Conservation (phyloP, 1,284 basidiomycete genomes). For the Melanopsichium pennsylvanicum region DNA sequence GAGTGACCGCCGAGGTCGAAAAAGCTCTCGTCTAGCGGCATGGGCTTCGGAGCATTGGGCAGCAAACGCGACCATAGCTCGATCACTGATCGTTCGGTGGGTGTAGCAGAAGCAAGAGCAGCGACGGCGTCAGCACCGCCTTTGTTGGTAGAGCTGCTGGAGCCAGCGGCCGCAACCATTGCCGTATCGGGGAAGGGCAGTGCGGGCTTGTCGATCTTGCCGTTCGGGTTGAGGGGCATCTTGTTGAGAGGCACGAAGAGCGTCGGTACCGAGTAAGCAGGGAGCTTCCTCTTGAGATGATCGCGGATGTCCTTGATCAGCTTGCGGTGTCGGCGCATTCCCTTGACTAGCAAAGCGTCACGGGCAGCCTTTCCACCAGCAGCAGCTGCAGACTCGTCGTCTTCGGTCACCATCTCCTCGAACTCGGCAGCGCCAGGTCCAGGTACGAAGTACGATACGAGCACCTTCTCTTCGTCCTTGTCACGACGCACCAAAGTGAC, state of each 20-base stretch:
- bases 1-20: constrained; percentile 99
- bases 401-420: constrained; percentile 72
- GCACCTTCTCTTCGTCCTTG: constrained; percentile 99
- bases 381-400: constrained; percentile 65
- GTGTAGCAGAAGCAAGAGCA: constrained; percentile 66
- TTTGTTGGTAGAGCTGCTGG: constrained; percentile 14
- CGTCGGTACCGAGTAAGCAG: constrained; percentile 70
- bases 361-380: constrained; percentile 37
- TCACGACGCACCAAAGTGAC: constrained; percentile 95
- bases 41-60: constrained; percentile 78
- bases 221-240: constrained; percentile 98
- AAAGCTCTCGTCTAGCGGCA: constrained; percentile 92
- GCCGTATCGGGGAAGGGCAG: constrained; percentile 98
- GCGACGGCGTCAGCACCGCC: constrained; percentile 16
- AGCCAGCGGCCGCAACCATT: constrained; percentile 68
- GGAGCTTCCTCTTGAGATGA: constrained; percentile 95
- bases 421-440: constrained; percentile 75
- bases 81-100: constrained; percentile 81
- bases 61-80: constrained; percentile 83
- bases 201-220: constrained; percentile 98
- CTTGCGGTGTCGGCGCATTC: constrained; percentile 69
- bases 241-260: constrained; percentile 84
- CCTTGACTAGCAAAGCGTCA: constrained; percentile 51
- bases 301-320: constrained; percentile 89
- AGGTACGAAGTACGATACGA: constrained; percentile 98